Evolutionary conservation across 768 basidiomycete genomes (phyloP).

Genomic region (Suillus spraguei): DNA sequence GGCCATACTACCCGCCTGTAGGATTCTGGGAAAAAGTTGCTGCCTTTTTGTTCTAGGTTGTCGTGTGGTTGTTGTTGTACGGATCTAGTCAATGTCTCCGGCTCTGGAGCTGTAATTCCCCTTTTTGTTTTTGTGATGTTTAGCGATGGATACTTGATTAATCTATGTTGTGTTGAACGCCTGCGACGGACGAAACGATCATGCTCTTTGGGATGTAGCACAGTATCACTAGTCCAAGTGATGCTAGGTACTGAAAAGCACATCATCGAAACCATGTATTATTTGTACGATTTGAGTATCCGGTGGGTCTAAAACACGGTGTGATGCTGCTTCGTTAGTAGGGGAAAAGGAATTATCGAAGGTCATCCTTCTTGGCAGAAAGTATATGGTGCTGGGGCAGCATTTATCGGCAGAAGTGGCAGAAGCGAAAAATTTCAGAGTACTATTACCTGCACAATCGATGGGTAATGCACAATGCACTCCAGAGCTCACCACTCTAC

Average conservation of each 20-base stretch:
- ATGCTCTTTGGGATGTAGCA: neutral
- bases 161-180: neutral
- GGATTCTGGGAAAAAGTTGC: slow-evolving; percentile 16
- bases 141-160: neutral
- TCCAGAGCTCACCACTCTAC: no score
- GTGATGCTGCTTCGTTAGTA: no score
- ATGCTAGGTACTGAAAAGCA: neutral
- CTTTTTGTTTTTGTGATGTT: neutral
- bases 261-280: no score
- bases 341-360: no score
- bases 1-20: slow-evolving; percentile 12
- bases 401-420: no score
- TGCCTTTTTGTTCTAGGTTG: slow-evolving; percentile 12
- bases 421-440: no score
- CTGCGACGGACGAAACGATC: neutral
- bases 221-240: neutral
- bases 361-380: no score
- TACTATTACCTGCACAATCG: no score
- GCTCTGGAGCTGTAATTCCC: slow-evolving; percentile 3
- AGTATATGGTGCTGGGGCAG: no score
- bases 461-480: no score
- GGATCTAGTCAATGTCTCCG: neutral
- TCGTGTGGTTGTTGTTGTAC: neutral
- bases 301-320: no score
- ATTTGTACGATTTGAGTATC: no score